Conservation (phyloP, 352 stramenopile genomes). For the Phytopythium aichiense region DNA sequence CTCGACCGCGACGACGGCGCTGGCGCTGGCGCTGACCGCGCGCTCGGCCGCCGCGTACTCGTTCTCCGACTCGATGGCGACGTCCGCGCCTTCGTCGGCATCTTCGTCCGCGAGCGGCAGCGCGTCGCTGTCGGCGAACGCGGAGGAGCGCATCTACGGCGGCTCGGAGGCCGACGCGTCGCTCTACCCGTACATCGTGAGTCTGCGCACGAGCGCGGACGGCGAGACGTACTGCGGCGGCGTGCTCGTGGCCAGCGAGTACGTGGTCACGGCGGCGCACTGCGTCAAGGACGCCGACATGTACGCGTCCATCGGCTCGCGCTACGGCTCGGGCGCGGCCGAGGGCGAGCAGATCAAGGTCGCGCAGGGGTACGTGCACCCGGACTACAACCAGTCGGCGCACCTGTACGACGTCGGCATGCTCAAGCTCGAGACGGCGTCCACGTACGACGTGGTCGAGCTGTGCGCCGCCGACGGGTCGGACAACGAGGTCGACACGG, state of each 20-base stretch:
- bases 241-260: constrained; percentile 52
- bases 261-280: constrained; percentile 70
- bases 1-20: constrained; percentile 12
- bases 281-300: constrained; percentile 41
- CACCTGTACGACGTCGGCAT: constrained; percentile 55
- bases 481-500: constrained; percentile 43
- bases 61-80: constrained; percentile 25
- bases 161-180: constrained; percentile 47
- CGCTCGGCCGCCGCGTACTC: constrained; percentile 19
- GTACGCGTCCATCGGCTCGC: constrained; percentile 52
- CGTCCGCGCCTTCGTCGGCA: constrained; percentile 4
- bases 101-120: constrained; percentile 7
- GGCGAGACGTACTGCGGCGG: constrained; percentile 61
- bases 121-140: constrained; percentile 22
- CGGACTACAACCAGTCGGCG: constrained; percentile 44
- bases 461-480: constrained; percentile 36
- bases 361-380: constrained; percentile 35
- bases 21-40: constrained; percentile 14
- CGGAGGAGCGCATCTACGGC: constrained; percentile 56
- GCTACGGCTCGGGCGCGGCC: constrained; percentile 28
- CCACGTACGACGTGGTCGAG: constrained; percentile 23
- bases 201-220: constrained; percentile 35
- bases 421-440: constrained; percentile 50
- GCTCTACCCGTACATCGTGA: constrained; percentile 54
- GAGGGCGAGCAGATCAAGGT: constrained; percentile 53